Evolutionary conservation across 2,329 filamentous ascomycete species (phyloP), one percentile per base, ranked within the genome.

Genomic region (Zymoseptoria crescenta): DNA sequence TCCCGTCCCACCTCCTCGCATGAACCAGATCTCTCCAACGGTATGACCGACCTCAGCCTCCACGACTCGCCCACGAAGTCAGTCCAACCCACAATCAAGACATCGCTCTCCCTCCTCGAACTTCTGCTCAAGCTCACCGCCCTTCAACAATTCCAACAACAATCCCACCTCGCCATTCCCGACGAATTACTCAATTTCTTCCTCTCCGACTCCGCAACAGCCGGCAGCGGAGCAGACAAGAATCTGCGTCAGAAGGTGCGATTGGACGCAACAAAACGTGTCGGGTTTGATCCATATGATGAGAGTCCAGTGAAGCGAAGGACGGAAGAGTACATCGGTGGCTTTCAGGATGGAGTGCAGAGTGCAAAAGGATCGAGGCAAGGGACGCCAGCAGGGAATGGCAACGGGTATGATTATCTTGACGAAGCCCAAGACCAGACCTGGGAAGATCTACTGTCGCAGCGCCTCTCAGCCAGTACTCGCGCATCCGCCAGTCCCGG

Each of bases 111-210:
- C 1, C 82, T 96, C 8, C 83, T 96, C 56, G 92, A 96, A 73
- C 94, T 93, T 79, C 79, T 96, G 30, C 83, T 96, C 52, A 89
- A 93, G 49, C 81, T 96, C 52, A 87, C 88, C 4, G 90, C 91
- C 21, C 82, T 96, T 13, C 92, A 96, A 71, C 91, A 96, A 76
- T 96, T 94, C 73, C 89, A 96, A 71, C 92, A 96, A 77, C 83
- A 85, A 49, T 91, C 89, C 0, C 91, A 96, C 68, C 81, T 96
- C n/a, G 84, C 90, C 6, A 94, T 96, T 62, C 89, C 89, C 1
- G 92, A 96, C 70, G 89, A 96, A 67, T 84, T 96, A 1, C 79
- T 96, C 49, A 91, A 87, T 56, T 95, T 96, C 76, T 96, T 96
- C 75, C 79, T 96, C 8, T 81, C 84, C 62, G 86, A 88, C 67